phyloP scores from a whole-genome alignment of 176 grass and related monocot genomes.

The Lolium multiflorum region DNA sequence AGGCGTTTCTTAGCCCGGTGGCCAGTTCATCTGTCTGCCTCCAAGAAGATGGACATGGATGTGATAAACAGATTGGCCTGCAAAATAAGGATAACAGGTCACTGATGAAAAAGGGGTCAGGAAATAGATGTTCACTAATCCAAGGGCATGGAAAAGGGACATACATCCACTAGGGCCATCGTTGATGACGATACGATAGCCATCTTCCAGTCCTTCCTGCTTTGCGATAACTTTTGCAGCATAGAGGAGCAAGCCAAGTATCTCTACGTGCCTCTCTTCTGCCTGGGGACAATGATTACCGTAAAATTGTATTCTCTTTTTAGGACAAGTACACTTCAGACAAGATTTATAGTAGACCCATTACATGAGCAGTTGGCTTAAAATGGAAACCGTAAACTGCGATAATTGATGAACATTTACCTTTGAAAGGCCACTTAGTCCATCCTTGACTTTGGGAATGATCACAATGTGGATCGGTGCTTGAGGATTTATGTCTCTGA shows the following conservation, averaged over 20 bases:
- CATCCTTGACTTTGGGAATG: conserved; percentile 94
- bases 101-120: neutral
- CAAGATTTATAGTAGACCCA: neutral
- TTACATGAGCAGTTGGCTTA: neutral
- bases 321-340: neutral
- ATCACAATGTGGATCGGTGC: conserved; percentile 76
- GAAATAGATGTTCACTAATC: neutral
- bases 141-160: conserved; percentile 28
- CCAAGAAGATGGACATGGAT: conserved; percentile 91
- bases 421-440: conserved; percentile 86
- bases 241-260: conserved; percentile 79
- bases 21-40: conserved; percentile 93
- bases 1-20: conserved; percentile 64
- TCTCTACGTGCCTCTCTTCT: conserved; percentile 89
- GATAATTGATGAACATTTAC: conserved; percentile 40
- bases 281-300: conserved; percentile 51
- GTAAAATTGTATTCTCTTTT: neutral
- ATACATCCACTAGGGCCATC: conserved; percentile 79
- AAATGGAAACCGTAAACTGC: neutral
- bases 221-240: conserved; percentile 87
- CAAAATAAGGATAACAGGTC: conserved; percentile 22
- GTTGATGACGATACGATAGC: conserved; percentile 92
- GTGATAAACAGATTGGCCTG: conserved; percentile 97
- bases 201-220: conserved; percentile 91
- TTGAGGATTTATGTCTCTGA: conserved; percentile 93